Conservation (phyloP, 306 rosid species). For the Cyclanthera cordifolia region DNA sequence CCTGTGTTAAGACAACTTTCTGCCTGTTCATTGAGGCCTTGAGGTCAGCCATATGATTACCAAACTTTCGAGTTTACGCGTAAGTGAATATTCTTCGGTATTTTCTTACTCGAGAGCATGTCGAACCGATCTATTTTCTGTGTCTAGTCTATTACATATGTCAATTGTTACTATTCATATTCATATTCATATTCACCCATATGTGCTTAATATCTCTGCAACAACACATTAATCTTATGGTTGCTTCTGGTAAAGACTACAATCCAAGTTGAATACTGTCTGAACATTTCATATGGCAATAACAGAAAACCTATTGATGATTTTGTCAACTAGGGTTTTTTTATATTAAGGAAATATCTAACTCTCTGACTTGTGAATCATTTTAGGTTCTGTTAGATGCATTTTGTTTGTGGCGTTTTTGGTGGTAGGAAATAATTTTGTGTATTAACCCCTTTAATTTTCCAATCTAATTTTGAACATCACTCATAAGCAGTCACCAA, state of each 20-base stretch:
- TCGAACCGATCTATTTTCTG: background rate
- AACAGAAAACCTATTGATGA: background rate
- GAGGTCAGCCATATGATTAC: background rate
- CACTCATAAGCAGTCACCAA: too few relatives aligned
- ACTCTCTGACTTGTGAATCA: background rate
- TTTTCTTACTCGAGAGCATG: background rate
- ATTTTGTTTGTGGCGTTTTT: background rate
- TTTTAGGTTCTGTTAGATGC: background rate
- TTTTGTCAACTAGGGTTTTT: background rate
- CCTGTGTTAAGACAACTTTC: background rate
- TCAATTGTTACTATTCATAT: background rate
- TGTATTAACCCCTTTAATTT: background rate
- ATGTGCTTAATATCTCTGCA: background rate
- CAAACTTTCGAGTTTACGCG: background rate
- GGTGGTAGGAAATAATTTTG: background rate
- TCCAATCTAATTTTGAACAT: background rate
- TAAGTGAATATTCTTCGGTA: background rate
- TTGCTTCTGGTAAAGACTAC: background rate
- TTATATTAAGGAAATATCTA: background rate
- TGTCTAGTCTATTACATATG: background rate
- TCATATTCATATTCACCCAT: background rate
- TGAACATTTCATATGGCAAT: background rate
- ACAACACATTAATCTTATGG: background rate
- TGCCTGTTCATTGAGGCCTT: slow-evolving; percentile 10
- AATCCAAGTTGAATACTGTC: background rate